These are phyloP conservation scores for Gardenia jasminoides DNA, from an alignment of 257 asterid genomes.

Conservation along the genomic window DNA sequence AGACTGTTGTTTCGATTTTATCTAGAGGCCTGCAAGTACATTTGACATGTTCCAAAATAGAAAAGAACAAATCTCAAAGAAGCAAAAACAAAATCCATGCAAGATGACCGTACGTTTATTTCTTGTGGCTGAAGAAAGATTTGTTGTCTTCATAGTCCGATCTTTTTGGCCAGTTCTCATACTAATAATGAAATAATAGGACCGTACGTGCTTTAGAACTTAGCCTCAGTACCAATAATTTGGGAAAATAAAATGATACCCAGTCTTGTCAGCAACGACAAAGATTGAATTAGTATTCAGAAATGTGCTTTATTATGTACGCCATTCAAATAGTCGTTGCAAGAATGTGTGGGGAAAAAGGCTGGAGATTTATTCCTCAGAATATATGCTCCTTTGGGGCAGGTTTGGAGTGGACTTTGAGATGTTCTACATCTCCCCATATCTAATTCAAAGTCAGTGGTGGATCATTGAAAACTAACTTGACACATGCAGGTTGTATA, in stretches of 20 bases:
- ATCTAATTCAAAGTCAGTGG: not conserved
- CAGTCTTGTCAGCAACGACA: not conserved
- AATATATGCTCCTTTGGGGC: constrained; percentile 13
- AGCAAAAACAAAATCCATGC: not conserved
- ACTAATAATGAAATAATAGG: not conserved
- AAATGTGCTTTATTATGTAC: not conserved
- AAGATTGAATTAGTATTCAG: not conserved
- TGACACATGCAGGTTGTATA: not conserved
- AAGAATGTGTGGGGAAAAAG: constrained; percentile 5
- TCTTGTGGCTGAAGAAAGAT: not conserved
- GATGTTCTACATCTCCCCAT: constrained; percentile 1
- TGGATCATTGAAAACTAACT: not conserved
- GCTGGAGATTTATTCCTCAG: constrained; percentile 1
- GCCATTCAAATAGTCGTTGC: constrained; percentile 2
- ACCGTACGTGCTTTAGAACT: no score
- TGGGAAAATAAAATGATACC: not conserved
- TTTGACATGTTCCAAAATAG: not conserved
- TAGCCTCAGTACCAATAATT: not conserved
- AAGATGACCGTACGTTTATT: not conserved
- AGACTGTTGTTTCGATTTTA: not conserved
- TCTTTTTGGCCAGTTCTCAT: not conserved
- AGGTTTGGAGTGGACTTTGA: constrained; percentile 7
- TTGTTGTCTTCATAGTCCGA: not conserved
- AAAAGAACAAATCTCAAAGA: not conserved
- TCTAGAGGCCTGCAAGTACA: not conserved